These are phyloP conservation scores for Aegilops umbellulata DNA, from an alignment of 176 grass and related monocot species.

Conservation along the genomic window DNA sequence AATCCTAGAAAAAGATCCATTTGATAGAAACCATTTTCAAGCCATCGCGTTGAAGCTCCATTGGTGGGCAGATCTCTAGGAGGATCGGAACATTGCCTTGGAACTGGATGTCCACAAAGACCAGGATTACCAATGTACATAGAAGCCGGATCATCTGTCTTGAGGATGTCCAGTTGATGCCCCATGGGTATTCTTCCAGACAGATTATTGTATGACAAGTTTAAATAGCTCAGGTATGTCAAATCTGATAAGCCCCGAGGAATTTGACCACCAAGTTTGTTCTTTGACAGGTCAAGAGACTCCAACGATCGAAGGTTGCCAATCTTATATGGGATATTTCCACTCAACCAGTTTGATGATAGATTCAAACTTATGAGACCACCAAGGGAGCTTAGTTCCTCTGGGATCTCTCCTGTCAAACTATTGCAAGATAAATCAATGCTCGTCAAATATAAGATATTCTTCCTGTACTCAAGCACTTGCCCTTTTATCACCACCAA, in stretches of 20 bases:
- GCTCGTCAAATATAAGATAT: too few species aligned
- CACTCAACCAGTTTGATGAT: not conserved
- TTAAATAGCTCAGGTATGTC: not conserved
- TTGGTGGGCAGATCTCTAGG: not conserved
- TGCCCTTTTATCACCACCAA: not conserved
- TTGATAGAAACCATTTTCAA: not conserved
- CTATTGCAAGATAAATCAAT: too few species aligned
- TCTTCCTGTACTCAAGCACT: too few species aligned
- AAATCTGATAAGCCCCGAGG: not conserved
- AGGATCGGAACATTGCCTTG: not conserved
- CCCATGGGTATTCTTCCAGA: not conserved
- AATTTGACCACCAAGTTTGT: not conserved
- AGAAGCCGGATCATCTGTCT: not conserved
- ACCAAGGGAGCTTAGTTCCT: not conserved
- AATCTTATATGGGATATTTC: not conserved
- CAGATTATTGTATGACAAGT: not conserved
- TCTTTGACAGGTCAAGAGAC: not conserved
- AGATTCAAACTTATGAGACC: not conserved
- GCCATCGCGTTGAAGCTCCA: not conserved
- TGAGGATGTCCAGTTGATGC: constrained; percentile 5
- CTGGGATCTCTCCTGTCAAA: too few species aligned
- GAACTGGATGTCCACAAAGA: not conserved
- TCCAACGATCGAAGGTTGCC: not conserved
- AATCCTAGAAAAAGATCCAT: not conserved
- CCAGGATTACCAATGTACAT: not conserved